Conservation (phyloP, 257 asterid species). For the Lycium ferocissimum region DNA sequence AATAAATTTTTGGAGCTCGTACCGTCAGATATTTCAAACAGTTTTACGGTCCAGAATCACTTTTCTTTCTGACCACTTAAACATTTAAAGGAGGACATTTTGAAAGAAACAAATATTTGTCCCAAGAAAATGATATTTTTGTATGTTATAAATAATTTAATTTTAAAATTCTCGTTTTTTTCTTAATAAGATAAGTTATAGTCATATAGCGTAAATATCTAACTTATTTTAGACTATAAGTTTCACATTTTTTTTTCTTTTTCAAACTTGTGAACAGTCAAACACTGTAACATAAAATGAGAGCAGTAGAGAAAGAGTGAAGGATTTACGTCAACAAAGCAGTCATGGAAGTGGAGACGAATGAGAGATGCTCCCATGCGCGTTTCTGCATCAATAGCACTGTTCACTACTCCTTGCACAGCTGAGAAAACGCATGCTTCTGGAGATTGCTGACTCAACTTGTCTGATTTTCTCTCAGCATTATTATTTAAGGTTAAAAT, state of each 20-base stretch:
- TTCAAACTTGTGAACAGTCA: no score
- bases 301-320: not conserved
- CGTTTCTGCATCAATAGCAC: slow-evolving; percentile 14
- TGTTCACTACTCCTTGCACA: not conserved
- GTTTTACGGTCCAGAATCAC: not conserved
- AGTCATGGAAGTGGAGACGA: slow-evolving; percentile 32
- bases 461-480: not conserved
- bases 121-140: no score
- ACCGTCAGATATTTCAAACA: not conserved
- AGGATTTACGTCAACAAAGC: slow-evolving; percentile 29
- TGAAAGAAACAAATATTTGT: no score
- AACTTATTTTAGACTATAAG: no score
- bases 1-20: not conserved
- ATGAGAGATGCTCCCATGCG: slow-evolving; percentile 37
- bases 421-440: not conserved
- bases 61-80: not conserved
- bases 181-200: no score
- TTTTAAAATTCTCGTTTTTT: no score
- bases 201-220: no score
- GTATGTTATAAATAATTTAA: no score
- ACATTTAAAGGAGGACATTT: no score
- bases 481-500: not conserved
- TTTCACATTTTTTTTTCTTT: no score
- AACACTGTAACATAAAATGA: no score
- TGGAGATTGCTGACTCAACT: not conserved